These are phyloP conservation scores for Suillus subluteus DNA, from an alignment of 768 basidiomycete genomes.

Conservation along the genomic window DNA sequence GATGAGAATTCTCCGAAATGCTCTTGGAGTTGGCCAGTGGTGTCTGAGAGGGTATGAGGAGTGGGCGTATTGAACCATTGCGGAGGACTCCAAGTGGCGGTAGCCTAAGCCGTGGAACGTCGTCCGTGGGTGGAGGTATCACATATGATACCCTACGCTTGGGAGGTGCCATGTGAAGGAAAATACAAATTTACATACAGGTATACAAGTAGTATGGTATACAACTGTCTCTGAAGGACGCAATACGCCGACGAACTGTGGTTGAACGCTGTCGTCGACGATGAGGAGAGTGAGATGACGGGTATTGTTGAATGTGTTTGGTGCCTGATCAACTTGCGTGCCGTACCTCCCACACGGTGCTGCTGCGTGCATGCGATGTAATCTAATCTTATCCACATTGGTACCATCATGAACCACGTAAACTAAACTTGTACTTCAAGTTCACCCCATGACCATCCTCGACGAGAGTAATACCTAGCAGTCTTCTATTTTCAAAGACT, in stretches of 20 bases:
- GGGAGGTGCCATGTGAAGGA: conserved; percentile 43
- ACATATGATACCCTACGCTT: conserved; percentile 85
- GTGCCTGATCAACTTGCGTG: conserved; percentile 2
- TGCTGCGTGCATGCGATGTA: conserved; percentile 7
- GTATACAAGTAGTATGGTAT: background rate
- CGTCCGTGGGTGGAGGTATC: conserved; percentile 70
- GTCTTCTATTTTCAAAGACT: conserved; percentile 43
- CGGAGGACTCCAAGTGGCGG: conserved; percentile 67
- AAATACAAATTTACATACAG: conserved; percentile 27
- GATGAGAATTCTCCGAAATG: conserved; percentile 43
- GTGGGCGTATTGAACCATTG: conserved; percentile 69
- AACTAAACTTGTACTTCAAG: background rate
- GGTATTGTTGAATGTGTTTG: conserved; percentile 5
- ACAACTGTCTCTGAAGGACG: conserved; percentile 3
- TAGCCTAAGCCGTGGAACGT: conserved; percentile 67
- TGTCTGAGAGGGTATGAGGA: conserved; percentile 51
- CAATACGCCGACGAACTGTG: conserved; percentile 7
- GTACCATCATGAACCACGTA: background rate
- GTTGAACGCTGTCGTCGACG: background rate
- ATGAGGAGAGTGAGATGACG: background rate
- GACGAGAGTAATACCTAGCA: background rate
- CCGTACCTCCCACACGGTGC: background rate
- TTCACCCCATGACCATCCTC: background rate
- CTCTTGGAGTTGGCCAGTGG: conserved; percentile 22
- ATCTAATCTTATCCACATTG: conserved; percentile 9